These are phyloP conservation scores for Cytospora chrysosperma DNA, from an alignment of 2,329 filamentous ascomycete species.

Conservation along the genomic window DNA sequence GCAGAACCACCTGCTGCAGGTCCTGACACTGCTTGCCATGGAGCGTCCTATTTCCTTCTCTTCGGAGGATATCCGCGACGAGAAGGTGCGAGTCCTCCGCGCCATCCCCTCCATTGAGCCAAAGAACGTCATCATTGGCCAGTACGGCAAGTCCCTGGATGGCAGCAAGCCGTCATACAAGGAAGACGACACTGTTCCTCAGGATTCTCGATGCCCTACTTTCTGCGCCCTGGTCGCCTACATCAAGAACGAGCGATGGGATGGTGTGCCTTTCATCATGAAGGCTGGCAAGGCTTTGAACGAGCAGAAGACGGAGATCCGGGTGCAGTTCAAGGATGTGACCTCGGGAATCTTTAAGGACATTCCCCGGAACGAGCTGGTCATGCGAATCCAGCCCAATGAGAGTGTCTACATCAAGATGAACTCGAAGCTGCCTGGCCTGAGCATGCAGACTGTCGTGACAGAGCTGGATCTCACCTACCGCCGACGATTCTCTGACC, in stretches of 20 bases:
- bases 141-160: slow-evolving; percentile 95
- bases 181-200: slow-evolving; percentile 96
- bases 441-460: slow-evolving; percentile 99
- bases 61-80: slow-evolving; percentile 95
- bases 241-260: slow-evolving; percentile 99
- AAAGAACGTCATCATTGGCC: slow-evolving; percentile 99
- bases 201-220: slow-evolving; percentile 94
- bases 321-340: slow-evolving; percentile 99
- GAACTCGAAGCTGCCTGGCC: slow-evolving; percentile 98
- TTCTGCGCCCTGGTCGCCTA: slow-evolving; percentile 97
- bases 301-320: slow-evolving; percentile 99
- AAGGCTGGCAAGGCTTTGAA: slow-evolving; percentile 99
- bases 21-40: slow-evolving; percentile 95
- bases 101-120: slow-evolving; percentile 93
- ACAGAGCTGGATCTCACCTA: slow-evolving; percentile 98
- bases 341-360: slow-evolving; percentile 99
- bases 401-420: slow-evolving; percentile 99
- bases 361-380: slow-evolving; percentile 97
- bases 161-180: slow-evolving; percentile 97
- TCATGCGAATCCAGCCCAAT: slow-evolving; percentile 98
- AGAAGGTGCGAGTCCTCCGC: slow-evolving; percentile 95
- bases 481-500: slow-evolving; percentile 94
- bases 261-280: slow-evolving; percentile 97
- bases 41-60: slow-evolving; percentile 98
- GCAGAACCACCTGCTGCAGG: slow-evolving; percentile 98